Evolutionary conservation across 495 filamentous ascomycete species (phyloP).

Genomic region (Hypomontagnella submonticulosa): DNA sequence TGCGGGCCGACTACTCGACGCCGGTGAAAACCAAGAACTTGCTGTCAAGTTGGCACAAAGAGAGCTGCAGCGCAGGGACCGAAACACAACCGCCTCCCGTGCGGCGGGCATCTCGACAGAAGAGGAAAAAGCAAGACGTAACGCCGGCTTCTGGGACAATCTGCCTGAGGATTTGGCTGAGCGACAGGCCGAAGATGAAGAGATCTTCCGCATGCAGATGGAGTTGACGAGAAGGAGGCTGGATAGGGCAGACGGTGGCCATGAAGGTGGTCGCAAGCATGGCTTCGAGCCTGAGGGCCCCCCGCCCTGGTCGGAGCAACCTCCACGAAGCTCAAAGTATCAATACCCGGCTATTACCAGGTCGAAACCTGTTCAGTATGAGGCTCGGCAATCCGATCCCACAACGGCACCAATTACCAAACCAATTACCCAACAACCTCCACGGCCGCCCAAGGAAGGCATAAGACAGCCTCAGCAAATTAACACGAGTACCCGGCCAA

Average conservation of each 20-base stretch:
- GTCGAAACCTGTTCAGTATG: constrained; percentile 57
- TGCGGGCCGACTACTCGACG: constrained; percentile 66
- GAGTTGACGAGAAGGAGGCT: constrained; percentile 56
- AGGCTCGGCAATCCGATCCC: constrained; percentile 31
- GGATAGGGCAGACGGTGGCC: constrained; percentile 48
- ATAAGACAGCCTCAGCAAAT: constrained; percentile 12
- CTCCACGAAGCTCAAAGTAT: constrained; percentile 45
- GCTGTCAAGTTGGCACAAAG: constrained; percentile 80
- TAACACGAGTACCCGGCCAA: not conserved
- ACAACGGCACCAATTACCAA: constrained; percentile 21
- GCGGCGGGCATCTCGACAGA: constrained; percentile 64
- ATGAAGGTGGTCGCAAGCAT: too few relatives aligned
- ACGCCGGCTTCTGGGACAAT: constrained; percentile 71
- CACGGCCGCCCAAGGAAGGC: constrained; percentile 59
- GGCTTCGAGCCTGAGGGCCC: too few relatives aligned
- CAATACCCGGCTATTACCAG: constrained; percentile 62
- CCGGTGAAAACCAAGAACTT: constrained; percentile 75
- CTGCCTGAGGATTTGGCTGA: constrained; percentile 55
- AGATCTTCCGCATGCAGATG: constrained; percentile 62
- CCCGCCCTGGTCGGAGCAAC: constrained; percentile 16
- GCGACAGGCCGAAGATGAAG: constrained; percentile 54
- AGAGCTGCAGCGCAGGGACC: constrained; percentile 76
- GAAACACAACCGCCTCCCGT: constrained; percentile 64
- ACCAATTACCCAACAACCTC: constrained; percentile 48
- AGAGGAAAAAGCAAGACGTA: constrained; percentile 66